Base-by-base conservation (phyloP, 2,329 filamentous ascomycete species). In the Arthroderma sp. region DNA sequence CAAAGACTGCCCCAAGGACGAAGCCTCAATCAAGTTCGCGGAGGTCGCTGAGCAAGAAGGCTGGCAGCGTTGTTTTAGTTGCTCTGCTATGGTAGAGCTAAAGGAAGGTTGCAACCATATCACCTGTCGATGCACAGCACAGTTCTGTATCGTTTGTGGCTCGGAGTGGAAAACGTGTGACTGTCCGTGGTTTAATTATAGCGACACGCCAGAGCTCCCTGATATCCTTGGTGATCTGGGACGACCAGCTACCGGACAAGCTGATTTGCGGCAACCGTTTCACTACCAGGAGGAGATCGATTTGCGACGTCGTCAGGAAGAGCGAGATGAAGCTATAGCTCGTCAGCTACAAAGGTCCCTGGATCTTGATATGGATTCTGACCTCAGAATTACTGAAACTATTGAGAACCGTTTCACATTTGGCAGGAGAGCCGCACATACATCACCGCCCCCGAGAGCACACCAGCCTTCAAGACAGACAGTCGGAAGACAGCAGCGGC, bases 91-190 rank as follows among this genome's bases (percentile, higher is more conserved):
- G 75, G 86, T 94, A 47, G 87, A 94, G 69, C 74, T 89, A 54
- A 85, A 85, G 63, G 87, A 91, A 69, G 88, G 88, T 47, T 90
- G 86, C 71, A 91, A 91, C 71, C 89, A 91, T 68, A 91, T 94
- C 82, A 89, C 83, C 28, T 95, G 89, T 68, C 86, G 83, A 57
- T 95, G 90, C 66, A 85, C 81, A 56, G 87, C 87, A 28, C 81
- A 94, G 64, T 94, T 94, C 66, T 95, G 90, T 73, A 90, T 93
- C 81, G 79, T 88, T 25, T 95, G 90, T 67, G 89, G 87, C 21
- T 68, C 76, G 33, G 86, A 86, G 64, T 94, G 89, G 88, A 91
- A 88, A 72, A 83, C 78, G 0, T 95, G 89, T 66, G 82, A 87
- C 56, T 95, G 89, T 63, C 85, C 87, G 0, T 88, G 84, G 82